phyloP scores from a whole-genome alignment of 164 flowering plant genomes.

The Liriodendron chinense region DNA sequence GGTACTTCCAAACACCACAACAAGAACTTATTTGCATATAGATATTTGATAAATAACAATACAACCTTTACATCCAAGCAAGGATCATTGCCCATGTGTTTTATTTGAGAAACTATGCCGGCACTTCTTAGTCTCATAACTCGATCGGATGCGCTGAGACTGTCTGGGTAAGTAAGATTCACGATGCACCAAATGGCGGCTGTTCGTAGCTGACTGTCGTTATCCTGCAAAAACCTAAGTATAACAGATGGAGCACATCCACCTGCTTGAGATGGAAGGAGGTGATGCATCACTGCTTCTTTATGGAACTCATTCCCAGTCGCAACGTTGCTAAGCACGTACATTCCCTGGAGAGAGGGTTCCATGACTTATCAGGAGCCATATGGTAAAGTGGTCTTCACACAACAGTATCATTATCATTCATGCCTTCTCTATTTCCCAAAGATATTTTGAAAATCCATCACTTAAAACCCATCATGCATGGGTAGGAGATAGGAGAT shows the following conservation, averaged over 20 bases:
- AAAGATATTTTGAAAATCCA: too few species aligned
- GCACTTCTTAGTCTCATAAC: constrained; percentile 49
- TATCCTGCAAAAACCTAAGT: constrained; percentile 61
- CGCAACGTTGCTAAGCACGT: constrained; percentile 74
- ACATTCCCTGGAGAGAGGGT: constrained; percentile 61
- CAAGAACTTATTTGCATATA: background rate
- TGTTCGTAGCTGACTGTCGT: constrained; percentile 52
- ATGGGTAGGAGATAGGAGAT: too few species aligned
- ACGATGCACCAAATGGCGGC: constrained; percentile 75
- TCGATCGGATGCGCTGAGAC: constrained; percentile 56
- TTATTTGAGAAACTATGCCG: constrained; percentile 70
- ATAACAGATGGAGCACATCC: constrained; percentile 34
- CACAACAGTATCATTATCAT: background rate
- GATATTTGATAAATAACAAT: background rate
- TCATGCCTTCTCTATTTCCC: background rate
- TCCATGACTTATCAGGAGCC: background rate
- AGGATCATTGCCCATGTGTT: constrained; percentile 73
- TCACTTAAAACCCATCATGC: too few species aligned
- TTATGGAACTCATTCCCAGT: constrained; percentile 80
- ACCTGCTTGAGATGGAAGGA: constrained; percentile 35
- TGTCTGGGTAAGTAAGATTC: constrained; percentile 71
- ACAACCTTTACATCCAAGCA: constrained; percentile 89
- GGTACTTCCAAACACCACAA: background rate
- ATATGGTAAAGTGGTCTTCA: background rate
- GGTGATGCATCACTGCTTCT: constrained; percentile 75